Evolutionary conservation across 2,329 filamentous ascomycete species (phyloP).

Genomic region (Aspergillus arachidicola): DNA sequence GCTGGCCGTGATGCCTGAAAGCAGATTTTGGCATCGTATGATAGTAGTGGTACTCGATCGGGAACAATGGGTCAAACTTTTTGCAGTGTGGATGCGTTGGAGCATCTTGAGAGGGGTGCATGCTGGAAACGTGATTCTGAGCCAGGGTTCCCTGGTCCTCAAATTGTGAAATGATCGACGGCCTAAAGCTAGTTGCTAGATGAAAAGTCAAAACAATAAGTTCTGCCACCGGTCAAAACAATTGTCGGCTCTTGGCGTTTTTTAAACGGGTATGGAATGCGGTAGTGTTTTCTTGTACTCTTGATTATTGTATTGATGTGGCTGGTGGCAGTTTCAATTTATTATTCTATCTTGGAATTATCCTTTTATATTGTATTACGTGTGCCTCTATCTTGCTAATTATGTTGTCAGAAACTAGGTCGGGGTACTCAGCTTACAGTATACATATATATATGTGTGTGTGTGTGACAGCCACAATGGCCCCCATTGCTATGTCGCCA

Average conservation of each 20-base stretch:
- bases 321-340: not conserved
- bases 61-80: not conserved
- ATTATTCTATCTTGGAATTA: not conserved
- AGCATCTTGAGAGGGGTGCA: not conserved
- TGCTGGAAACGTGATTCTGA: conserved; percentile 8
- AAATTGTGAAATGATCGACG: conserved; percentile 15
- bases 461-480: not conserved
- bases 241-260: conserved; percentile 1
- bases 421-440: not conserved
- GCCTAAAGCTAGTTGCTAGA: conserved; percentile 14
- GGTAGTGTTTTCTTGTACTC: not conserved
- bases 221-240: not conserved
- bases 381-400: not conserved
- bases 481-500: not conserved
- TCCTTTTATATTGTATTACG: not conserved
- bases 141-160: conserved; percentile 10
- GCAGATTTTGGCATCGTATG: not conserved
- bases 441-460: not conserved
- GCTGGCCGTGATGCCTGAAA: not conserved
- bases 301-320: not conserved
- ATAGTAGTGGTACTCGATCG: not conserved
- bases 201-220: conserved; percentile 9
- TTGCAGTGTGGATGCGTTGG: not conserved
- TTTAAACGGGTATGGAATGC: not conserved
- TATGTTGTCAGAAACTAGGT: not conserved